A percentile compares a stretch with the other conserved stretches of the same genome.
Evolutionary conservation across 2,329 filamentous ascomycete genomes (phyloP).

Genomic region (Neospermospora avenae): DNA sequence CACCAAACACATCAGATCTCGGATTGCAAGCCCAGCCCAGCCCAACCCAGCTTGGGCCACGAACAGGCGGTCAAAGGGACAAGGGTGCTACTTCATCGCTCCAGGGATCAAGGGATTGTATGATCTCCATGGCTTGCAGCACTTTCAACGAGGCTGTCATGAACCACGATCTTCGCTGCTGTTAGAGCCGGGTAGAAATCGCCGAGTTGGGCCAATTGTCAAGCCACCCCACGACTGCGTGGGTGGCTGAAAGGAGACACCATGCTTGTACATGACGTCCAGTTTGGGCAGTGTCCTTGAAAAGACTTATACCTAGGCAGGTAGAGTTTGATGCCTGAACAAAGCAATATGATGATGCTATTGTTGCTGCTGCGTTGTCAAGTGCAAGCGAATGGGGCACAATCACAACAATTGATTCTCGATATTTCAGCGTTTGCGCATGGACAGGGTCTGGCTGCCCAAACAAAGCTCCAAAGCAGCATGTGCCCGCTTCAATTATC

Average conservation of each 20-base stretch:
- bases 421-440: conserved; percentile 31
- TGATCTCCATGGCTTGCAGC: conserved; percentile 37
- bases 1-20: conserved; percentile 29
- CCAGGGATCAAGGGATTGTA: conserved; percentile 29
- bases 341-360: conserved; percentile 27
- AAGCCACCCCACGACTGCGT: conserved; percentile 22
- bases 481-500: conserved; percentile 18
- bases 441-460: conserved; percentile 14
- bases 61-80: conserved; percentile 36
- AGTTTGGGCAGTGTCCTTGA: conserved; percentile 14
- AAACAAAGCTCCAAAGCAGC: conserved; percentile 24
- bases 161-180: conserved; percentile 35
- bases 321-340: conserved; percentile 28
- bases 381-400: conserved; percentile 2
- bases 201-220: conserved; percentile 21
- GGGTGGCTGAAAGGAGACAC: conserved; percentile 17
- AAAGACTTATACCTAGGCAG: no score
- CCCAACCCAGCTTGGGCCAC: conserved; percentile 1
- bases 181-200: conserved; percentile 15
- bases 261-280: conserved; percentile 8
- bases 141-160: conserved; percentile 28
- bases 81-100: conserved; percentile 23
- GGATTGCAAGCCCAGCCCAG: conserved; percentile 25
- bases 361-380: conserved; percentile 27
- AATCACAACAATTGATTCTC: not conserved